Evolutionary conservation across 2,329 filamentous ascomycete species (phyloP).

Genomic region (Clonostachys rosea): DNA sequence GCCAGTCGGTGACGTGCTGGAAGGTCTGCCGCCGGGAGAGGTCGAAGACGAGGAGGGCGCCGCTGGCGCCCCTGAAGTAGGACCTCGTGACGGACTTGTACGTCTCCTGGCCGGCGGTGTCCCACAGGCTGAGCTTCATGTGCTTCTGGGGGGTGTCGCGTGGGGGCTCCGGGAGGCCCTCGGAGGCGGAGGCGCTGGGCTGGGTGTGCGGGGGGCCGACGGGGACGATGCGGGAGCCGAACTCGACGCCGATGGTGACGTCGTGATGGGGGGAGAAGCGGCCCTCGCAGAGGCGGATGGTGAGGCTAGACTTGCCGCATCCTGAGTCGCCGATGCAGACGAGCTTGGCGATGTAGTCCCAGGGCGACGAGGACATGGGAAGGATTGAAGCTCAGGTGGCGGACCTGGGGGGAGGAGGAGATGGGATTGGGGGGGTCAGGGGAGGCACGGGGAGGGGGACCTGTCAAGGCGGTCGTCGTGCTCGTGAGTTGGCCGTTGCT

Average conservation of each 20-base stretch:
- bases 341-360: slow-evolving; percentile 99
- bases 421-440: too few species aligned
- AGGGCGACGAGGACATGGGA: slow-evolving; percentile 62
- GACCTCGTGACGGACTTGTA: slow-evolving; percentile 95
- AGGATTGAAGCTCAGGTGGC: not conserved
- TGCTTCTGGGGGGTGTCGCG: slow-evolving; percentile 54
- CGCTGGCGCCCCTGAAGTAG: slow-evolving; percentile 78
- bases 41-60: slow-evolving; percentile 85
- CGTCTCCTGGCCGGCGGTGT: slow-evolving; percentile 94
- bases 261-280: slow-evolving; percentile 93
- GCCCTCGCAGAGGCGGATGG: slow-evolving; percentile 92
- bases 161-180: slow-evolving; percentile 50
- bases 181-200: slow-evolving; percentile 23
- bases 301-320: slow-evolving; percentile 91
- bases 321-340: slow-evolving; percentile 96
- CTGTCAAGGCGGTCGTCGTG: too few species aligned
- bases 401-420: too few species aligned
- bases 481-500: too few species aligned
- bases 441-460: too few species aligned
- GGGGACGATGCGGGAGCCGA: slow-evolving; percentile 87
- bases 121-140: slow-evolving; percentile 95
- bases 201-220: slow-evolving; percentile 75
- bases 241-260: slow-evolving; percentile 96
- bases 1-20: slow-evolving; percentile 84
- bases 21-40: slow-evolving; percentile 85